These are phyloP conservation scores for Pseudogymnoascus sp. DNA, from an alignment of 2,329 filamentous ascomycete genomes.

Conservation along the genomic window DNA sequence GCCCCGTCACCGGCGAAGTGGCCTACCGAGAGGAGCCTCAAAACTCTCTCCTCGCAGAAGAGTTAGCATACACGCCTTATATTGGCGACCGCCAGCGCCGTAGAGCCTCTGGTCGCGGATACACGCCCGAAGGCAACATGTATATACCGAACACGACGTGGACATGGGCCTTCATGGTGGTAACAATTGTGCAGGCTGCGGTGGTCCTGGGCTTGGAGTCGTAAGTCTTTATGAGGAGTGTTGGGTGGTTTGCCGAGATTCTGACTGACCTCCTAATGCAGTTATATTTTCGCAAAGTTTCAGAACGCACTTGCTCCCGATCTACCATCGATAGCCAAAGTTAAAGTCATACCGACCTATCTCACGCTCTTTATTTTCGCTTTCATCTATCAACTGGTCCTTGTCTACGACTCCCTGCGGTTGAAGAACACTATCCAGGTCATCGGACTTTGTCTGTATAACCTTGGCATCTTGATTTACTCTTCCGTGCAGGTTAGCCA, in stretches of 20 bases:
- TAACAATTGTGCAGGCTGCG: constrained; percentile 67
- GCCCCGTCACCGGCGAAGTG: constrained; percentile 34
- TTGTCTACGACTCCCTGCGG: constrained; percentile 89
- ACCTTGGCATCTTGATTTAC: constrained; percentile 85
- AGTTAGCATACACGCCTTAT: constrained; percentile 30
- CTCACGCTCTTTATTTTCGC: constrained; percentile 95
- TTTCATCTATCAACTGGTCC: constrained; percentile 81
- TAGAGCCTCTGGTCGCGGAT: constrained; percentile 15
- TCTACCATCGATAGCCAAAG: constrained; percentile 35
- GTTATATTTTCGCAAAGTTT: constrained; percentile 86
- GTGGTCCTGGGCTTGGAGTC: constrained; percentile 79
- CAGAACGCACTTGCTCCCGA: constrained; percentile 51
- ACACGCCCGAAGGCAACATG: constrained; percentile 40
- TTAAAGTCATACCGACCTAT: constrained; percentile 73
- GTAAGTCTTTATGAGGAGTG: constrained; percentile 46
- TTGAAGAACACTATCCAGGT: constrained; percentile 98
- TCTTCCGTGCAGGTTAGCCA: constrained; percentile 89
- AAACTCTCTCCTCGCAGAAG: constrained; percentile 38
- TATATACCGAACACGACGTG: constrained; percentile 78
- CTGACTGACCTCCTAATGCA: constrained; percentile 31
- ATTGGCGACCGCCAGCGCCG: constrained; percentile 29
- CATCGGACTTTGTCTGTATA: constrained; percentile 90
- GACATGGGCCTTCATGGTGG: constrained; percentile 78
- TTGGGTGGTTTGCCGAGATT: neutral
- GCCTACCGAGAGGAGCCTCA: constrained; percentile 40